Evolutionary conservation across 768 basidiomycete species (phyloP), one percentile per base, ranked within the genome.

Genomic region (Hygrophorus russula): DNA sequence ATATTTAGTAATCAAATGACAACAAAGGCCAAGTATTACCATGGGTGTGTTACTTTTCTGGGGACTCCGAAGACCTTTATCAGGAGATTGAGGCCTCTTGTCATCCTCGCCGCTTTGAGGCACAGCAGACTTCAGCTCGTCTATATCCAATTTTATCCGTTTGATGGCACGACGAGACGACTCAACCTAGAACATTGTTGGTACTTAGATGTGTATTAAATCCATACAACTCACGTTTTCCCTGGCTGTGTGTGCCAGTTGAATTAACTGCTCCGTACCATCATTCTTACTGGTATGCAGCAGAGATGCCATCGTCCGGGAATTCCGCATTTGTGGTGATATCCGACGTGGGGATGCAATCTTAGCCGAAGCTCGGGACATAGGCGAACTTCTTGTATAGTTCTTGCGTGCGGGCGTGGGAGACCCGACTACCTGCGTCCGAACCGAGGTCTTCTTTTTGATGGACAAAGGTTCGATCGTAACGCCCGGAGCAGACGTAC

Each of bases 401-500:
- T 57, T 56, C 49, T 64, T 71, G 32, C 71, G 62, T 7, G 56
- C 53, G 6, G 66, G 56, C 7, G 61, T 69, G 33, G 61, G 69
- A 41, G 58, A 58, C 31, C 65, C 52, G 19, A 60, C 46, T 37
- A 59, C 62, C 5, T 68, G 62, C 17, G 63, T 58, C 29, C 78
- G 74, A 19, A 77, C 66, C 5, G 84, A 84, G 4, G 73, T 67
- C 59, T 86, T 88, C 68, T 91, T 89, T 69, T 81, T 87, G 59
- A 91, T 90, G 2, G 80, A 83, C 46, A 91, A 64, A 5, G 87
- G 87, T 53, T 86, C 85, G 15, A 89, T 70, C 18, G 62, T 64
- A 29, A 63, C 67, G 27, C 69, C 60, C 18, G 63, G 60, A 45
- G 63, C 52, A 19, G 68, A 50, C 18, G 54, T 44, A 38, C 58